Evolutionary conservation across 345 rosid species (phyloP).

Genomic region (Iberis pinnata): DNA sequence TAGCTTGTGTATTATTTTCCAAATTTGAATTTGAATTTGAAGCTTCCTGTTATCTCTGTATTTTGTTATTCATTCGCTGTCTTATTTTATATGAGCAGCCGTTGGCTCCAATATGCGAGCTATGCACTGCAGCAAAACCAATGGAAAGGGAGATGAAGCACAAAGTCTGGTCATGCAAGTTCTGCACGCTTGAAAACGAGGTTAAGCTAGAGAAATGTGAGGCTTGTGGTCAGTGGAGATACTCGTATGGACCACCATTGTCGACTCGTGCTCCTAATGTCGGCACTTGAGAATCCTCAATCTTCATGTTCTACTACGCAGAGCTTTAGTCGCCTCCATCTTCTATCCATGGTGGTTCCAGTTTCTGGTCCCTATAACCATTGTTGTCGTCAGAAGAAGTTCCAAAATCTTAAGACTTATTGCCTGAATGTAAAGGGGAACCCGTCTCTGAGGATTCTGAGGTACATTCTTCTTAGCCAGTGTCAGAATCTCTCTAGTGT

Average conservation of each 20-base stretch:
- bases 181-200: constrained; percentile 65
- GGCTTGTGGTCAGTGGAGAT: constrained; percentile 86
- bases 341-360: too few relatives aligned
- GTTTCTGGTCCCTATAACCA: too few relatives aligned
- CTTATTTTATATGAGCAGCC: constrained; percentile 35
- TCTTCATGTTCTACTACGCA: neutral
- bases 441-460: too few relatives aligned
- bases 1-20: too few relatives aligned
- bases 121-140: constrained; percentile 53
- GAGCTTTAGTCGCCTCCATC: too few relatives aligned
- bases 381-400: too few relatives aligned
- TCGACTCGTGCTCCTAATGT: constrained; percentile 47
- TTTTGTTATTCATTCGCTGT: neutral
- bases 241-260: constrained; percentile 61
- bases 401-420: too few relatives aligned
- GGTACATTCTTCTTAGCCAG: too few relatives aligned
- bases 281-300: constrained; percentile 45
- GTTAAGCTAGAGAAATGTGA: constrained; percentile 56
- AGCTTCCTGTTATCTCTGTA: constrained; percentile 1
- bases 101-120: constrained; percentile 57
- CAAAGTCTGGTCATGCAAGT: constrained; percentile 66
- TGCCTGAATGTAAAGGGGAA: too few relatives aligned
- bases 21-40: neutral
- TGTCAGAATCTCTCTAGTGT: too few relatives aligned
- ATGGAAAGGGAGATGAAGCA: constrained; percentile 35